Evolutionary conservation across 2,329 filamentous ascomycete species (phyloP).

Genomic region (Cercospora beticola): DNA sequence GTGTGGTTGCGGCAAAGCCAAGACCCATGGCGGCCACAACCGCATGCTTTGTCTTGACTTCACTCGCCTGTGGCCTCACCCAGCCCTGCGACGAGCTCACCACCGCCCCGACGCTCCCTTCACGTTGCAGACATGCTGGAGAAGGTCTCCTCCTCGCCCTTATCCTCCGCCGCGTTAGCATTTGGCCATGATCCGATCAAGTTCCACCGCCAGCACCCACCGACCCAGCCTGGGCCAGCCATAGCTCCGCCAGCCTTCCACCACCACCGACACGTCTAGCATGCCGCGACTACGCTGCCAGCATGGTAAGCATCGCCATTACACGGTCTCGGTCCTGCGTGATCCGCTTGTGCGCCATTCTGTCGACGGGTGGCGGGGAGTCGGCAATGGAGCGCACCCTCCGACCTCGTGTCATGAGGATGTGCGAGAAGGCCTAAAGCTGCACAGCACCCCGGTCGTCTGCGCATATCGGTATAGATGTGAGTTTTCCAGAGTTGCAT

Average conservation of each 20-base stretch:
- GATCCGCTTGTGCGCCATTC: not conserved
- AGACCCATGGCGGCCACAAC: not conserved
- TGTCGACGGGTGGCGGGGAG: not conserved
- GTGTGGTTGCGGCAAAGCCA: not conserved
- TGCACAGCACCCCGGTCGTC: not conserved
- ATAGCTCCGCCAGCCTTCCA: not conserved
- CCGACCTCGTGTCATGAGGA: not conserved
- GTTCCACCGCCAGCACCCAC: not conserved
- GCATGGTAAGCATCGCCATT: not conserved
- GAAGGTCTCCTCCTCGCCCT: not conserved
- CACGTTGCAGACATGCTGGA: not conserved
- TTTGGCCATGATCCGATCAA: not conserved
- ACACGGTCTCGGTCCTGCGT: not conserved
- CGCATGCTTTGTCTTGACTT: not conserved
- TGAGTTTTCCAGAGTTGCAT: not conserved
- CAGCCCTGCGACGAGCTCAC: not conserved
- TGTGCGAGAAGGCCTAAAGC: not conserved
- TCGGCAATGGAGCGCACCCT: not conserved
- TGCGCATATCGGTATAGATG: not conserved
- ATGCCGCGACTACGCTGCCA: not conserved
- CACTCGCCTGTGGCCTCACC: not conserved
- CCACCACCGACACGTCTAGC: not conserved
- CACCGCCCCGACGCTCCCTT: not conserved
- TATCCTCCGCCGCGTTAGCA: not conserved
- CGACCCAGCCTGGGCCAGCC: not conserved